Conservation (phyloP, 164 flowering plant genomes). For the Liriodendron chinense region DNA sequence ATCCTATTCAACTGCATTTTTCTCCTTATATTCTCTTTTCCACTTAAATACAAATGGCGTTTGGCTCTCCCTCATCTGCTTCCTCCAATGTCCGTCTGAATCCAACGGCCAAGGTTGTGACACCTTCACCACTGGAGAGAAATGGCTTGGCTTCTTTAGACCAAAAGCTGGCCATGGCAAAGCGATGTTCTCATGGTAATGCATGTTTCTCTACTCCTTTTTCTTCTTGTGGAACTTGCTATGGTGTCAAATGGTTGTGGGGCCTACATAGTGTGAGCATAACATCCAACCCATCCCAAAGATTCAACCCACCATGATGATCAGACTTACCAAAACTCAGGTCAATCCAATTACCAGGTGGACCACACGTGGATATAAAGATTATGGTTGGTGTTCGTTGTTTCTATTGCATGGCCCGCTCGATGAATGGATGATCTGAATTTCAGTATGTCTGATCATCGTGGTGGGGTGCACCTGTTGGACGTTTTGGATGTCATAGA, state of each 20-base stretch:
- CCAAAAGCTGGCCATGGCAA: conserved; percentile 77
- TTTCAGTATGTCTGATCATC: too few relatives aligned
- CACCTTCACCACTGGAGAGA: conserved; percentile 41
- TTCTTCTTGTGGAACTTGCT: background rate
- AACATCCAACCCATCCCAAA: background rate
- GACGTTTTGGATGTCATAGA: too few relatives aligned
- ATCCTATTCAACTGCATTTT: background rate
- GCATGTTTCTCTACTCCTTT: background rate
- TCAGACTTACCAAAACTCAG: background rate
- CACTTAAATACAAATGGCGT: background rate
- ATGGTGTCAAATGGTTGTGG: too few relatives aligned
- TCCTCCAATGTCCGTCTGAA: background rate
- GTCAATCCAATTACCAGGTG: too few relatives aligned
- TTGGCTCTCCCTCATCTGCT: background rate
- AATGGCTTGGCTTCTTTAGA: conserved; percentile 46
- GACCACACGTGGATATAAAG: too few relatives aligned
- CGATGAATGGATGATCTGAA: too few relatives aligned
- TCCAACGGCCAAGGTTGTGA: conserved; percentile 3
- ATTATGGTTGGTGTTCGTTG: too few relatives aligned
- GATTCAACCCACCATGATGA: background rate
- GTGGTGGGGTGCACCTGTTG: too few relatives aligned
- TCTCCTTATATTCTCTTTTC: background rate
- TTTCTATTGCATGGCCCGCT: too few relatives aligned
- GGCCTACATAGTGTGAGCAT: too few relatives aligned
- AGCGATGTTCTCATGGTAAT: conserved; percentile 71